These are phyloP conservation scores for Mortierella sp. DNA, from an alignment of 371 early-diverging fungal genomes.

Conservation along the genomic window DNA sequence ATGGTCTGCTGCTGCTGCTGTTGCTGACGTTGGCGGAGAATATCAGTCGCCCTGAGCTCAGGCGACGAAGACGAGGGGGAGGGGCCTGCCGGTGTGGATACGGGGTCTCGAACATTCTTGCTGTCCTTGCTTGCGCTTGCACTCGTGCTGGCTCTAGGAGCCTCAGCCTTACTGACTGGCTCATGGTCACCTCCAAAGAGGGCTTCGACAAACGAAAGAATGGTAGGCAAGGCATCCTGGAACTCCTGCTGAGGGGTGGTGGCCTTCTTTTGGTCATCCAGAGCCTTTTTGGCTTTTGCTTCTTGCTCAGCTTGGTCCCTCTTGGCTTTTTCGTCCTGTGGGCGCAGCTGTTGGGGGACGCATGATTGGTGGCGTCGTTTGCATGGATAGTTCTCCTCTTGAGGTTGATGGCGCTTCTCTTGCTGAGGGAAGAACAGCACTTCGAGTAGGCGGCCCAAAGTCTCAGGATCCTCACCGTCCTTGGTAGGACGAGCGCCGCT, in stretches of 20 bases:
- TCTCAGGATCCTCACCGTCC: neutral
- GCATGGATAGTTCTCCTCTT: slow-evolving; percentile 30
- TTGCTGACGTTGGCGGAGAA: slow-evolving; percentile 28
- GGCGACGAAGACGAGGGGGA: slow-evolving; percentile 22
- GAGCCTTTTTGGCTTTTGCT: slow-evolving; percentile 2
- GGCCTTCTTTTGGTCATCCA: slow-evolving; percentile 3
- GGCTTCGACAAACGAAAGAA: slow-evolving; percentile 26
- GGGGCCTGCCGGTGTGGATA: neutral
- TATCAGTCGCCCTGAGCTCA: slow-evolving; percentile 29
- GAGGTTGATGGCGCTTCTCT: slow-evolving; percentile 18
- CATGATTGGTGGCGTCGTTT: slow-evolving; percentile 25
- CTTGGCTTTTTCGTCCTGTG: neutral
- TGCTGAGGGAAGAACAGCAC: slow-evolving; percentile 33
- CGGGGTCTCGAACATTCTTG: neutral
- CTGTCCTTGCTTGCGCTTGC: neutral
- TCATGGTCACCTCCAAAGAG: slow-evolving; percentile 18
- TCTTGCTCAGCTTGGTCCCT: slow-evolving; percentile 13
- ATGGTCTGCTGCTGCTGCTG: slow-evolving; percentile 11
- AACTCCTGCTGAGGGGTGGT: slow-evolving; percentile 4
- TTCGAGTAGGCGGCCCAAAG: slow-evolving; percentile 21
- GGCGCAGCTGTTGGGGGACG: slow-evolving; percentile 6
- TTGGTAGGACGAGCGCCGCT: neutral
- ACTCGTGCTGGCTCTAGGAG: slow-evolving; percentile 2
- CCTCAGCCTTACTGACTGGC: neutral
- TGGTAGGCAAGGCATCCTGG: slow-evolving; percentile 10